These are phyloP conservation scores for Allomyces javanicus DNA, from an alignment of 192 early-diverging fungal species.

Conservation along the genomic window DNA sequence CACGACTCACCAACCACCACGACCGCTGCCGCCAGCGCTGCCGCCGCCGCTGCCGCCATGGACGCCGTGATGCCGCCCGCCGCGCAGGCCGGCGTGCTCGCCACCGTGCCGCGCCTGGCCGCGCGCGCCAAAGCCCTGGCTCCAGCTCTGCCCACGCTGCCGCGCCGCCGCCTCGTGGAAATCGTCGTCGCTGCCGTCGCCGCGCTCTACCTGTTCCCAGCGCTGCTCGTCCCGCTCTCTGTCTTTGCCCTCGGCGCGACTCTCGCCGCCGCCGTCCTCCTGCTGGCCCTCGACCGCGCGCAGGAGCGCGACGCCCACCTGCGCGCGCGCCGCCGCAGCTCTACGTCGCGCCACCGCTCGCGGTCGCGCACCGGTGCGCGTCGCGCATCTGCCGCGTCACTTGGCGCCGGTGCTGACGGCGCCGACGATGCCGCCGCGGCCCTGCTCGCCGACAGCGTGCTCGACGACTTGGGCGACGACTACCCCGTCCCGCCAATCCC, in stretches of 20 bases:
- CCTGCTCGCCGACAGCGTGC: neutral
- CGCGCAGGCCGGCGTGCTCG: too few species aligned
- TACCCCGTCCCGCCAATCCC: neutral
- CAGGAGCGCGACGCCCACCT: neutral
- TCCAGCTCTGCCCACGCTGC: too few species aligned
- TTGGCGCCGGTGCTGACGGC: neutral
- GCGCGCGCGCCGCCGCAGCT: neutral
- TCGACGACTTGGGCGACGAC: neutral
- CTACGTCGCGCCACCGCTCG: neutral
- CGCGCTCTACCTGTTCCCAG: too few species aligned
- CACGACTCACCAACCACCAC: too few species aligned
- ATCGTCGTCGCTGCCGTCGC: too few species aligned
- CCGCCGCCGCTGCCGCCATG: too few species aligned
- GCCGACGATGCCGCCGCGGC: neutral
- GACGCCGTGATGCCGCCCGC: too few species aligned
- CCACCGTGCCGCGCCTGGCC: too few species aligned
- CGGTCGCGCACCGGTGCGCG: neutral
- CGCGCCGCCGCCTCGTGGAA: too few species aligned
- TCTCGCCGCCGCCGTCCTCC: neutral
- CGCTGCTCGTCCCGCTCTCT: neutral
- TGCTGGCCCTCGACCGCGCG: neutral
- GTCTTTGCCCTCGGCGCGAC: neutral
- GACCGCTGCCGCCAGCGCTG: too few species aligned
- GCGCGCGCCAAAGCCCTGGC: too few species aligned
- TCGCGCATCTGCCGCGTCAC: neutral